Base-by-base conservation (phyloP, 495 filamentous ascomycete species). In the Neurospora sp. region DNA sequence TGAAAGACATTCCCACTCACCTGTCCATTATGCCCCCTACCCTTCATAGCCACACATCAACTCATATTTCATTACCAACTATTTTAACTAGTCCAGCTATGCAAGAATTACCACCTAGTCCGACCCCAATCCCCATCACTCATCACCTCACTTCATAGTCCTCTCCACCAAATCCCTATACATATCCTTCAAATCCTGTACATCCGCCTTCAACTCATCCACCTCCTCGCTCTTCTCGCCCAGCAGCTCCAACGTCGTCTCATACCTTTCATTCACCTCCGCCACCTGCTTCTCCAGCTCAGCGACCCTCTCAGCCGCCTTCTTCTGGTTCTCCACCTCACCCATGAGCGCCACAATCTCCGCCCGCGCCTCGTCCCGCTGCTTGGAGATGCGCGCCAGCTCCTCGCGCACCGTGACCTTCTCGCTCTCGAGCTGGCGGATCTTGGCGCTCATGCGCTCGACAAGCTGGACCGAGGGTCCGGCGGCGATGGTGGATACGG, bases 201-300 rank as follows among this genome's bases (percentile, higher is more conserved):
- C 91, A 86, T 98, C 96, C 41, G 91, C 90, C 80, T 88, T 87
- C 70, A 99, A 83, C 85, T 98, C 95, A 75, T 97, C 93, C 16
- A 97, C 94, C 79, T 89, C 82, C 86, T 98, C 96, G 78, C 92
- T 97, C 89, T 96, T 97, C 87, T 99, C 96, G 12, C 96, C 96
- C 46, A 98, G 81, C 91, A 99, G 91, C 84, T 98, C 94, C 53
- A 99, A 84, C 61, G 92, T 95, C 1, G 94, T 96, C 81, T 94
- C 89, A 79, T 98, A 97, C 76, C 95, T 84, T 75, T 87, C 83
- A 75, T 89, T 86, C 72, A 92, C 81, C 68, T 90, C 90, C 69
- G 81, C 81, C 20, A 94, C 81, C 73, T 91, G 89, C 68, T 79
- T 82, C 80, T 97, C 91, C 3, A 97, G 79, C 71, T 86, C 87